Conservation (phyloP, 768 basidiomycete genomes). For the Holtermannia corniformis region DNA sequence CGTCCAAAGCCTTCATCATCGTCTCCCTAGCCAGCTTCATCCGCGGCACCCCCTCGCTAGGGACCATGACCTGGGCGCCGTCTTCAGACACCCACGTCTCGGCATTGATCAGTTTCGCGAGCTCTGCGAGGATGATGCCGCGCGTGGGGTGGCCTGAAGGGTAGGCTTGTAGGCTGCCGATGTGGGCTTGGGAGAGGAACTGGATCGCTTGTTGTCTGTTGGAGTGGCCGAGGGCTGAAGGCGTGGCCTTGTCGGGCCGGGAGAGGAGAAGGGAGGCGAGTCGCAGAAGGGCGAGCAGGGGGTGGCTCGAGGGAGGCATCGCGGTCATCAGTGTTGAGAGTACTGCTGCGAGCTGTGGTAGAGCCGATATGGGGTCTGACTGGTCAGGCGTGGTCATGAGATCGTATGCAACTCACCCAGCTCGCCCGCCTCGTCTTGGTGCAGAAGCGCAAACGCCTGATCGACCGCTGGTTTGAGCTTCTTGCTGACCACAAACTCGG, state of each 20-base stretch:
- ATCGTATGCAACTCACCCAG: slow-evolving; percentile 5
- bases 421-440: slow-evolving; percentile 7
- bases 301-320: slow-evolving; percentile 60
- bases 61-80: slow-evolving; percentile 3
- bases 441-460: slow-evolving; percentile 6
- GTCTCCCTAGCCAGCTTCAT: slow-evolving; percentile 58
- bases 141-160: slow-evolving; percentile 64
- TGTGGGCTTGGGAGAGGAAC: slow-evolving; percentile 47
- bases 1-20: slow-evolving; percentile 53
- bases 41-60: slow-evolving; percentile 42
- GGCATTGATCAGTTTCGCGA: slow-evolving; percentile 70
- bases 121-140: slow-evolving; percentile 63
- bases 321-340: slow-evolving; percentile 55
- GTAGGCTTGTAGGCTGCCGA: slow-evolving; percentile 52
- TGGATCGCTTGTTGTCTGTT: slow-evolving; percentile 24
- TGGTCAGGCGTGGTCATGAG: background rate
- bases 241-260: slow-evolving; percentile 45
- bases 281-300: slow-evolving; percentile 64
- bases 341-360: slow-evolving; percentile 52
- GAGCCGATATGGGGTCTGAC: slow-evolving; percentile 53
- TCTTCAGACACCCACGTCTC: slow-evolving; percentile 42
- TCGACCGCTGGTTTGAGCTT: background rate
- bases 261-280: slow-evolving; percentile 56
- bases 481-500: background rate
- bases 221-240: slow-evolving; percentile 40